These are phyloP conservation scores for Hericium erinaceus DNA, from an alignment of 768 basidiomycete genomes.

Conservation along the genomic window DNA sequence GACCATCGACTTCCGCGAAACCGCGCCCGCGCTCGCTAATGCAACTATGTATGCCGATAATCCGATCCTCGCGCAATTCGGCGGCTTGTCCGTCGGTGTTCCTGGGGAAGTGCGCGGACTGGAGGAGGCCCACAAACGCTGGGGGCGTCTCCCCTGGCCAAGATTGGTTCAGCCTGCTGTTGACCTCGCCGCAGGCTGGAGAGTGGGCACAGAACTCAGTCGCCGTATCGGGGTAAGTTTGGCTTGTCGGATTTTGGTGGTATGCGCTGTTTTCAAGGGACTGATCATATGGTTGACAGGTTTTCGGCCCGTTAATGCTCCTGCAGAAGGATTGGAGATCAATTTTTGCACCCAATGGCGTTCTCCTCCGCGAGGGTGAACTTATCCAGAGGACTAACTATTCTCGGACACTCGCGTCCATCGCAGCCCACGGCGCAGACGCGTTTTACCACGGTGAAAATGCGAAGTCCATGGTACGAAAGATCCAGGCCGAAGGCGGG, in stretches of 20 bases:
- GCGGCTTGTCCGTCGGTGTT: constrained; percentile 82
- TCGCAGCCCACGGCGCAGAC: constrained; percentile 69
- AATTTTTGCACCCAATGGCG: constrained; percentile 77
- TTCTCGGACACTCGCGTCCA: constrained; percentile 61
- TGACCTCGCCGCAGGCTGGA: constrained; percentile 70
- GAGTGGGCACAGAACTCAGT: constrained; percentile 68
- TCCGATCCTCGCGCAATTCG: constrained; percentile 46
- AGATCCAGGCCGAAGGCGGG: constrained; percentile 66
- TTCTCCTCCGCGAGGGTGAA: constrained; percentile 66
- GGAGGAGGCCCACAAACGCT: constrained; percentile 71
- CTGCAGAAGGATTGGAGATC: constrained; percentile 63
- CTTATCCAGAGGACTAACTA: constrained; percentile 63
- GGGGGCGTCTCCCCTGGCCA: constrained; percentile 78
- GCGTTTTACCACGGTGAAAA: constrained; percentile 88
- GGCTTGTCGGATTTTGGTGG: not conserved
- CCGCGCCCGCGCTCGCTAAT: constrained; percentile 65
- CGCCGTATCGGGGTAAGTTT: constrained; percentile 54
- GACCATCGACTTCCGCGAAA: constrained; percentile 84
- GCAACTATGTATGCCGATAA: constrained; percentile 65
- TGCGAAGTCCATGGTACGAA: constrained; percentile 68
- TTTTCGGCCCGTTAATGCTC: constrained; percentile 48
- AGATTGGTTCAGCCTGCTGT: constrained; percentile 68
- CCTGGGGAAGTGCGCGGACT: constrained; percentile 89
- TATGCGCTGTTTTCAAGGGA: not conserved
- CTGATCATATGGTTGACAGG: constrained; percentile 20